Percentiles rank a stretch among this genome's conserved stretches.
phyloP scores from a whole-genome alignment of 352 stramenopile species.

The Saprolegnia diclina region DNA sequence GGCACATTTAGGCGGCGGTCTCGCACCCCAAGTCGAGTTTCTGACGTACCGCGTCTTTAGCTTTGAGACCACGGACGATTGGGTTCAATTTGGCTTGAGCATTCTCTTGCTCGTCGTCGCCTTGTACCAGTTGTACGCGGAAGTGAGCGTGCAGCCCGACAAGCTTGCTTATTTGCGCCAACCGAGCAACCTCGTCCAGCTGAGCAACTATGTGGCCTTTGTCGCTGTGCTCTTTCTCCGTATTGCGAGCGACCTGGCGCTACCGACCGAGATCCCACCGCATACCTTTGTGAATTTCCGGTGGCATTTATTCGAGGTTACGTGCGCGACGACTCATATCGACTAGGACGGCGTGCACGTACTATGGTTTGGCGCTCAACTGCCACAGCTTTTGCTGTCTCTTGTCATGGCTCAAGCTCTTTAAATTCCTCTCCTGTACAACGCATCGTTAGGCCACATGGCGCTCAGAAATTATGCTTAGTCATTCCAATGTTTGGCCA shows the following conservation, averaged over 20 bases:
- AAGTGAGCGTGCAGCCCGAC: slow-evolving; percentile 2
- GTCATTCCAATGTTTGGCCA: slow-evolving; percentile 27
- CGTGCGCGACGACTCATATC: too few relatives aligned
- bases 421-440: slow-evolving; percentile 26
- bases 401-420: slow-evolving; percentile 26
- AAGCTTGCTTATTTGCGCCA: neutral
- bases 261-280: neutral
- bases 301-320: too few relatives aligned
- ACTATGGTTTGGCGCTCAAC: slow-evolving; percentile 21
- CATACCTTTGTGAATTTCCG: slow-evolving; percentile 11
- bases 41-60: slow-evolving; percentile 21
- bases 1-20: slow-evolving; percentile 5
- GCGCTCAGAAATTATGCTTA: neutral
- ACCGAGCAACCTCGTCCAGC: neutral
- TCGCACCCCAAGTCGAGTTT: slow-evolving; percentile 26
- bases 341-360: slow-evolving; percentile 15
- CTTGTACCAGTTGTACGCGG: neutral
- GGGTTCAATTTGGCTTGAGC: slow-evolving; percentile 7
- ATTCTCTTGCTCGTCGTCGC: slow-evolving; percentile 6
- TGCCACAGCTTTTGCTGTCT: slow-evolving; percentile 27
- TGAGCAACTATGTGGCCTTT: slow-evolving; percentile 15
- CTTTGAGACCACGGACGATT: slow-evolving; percentile 1
- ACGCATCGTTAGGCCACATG: neutral
- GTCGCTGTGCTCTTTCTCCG: slow-evolving; percentile 9
- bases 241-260: neutral